Evolutionary conservation across 495 filamentous ascomycete genomes (phyloP).

Genomic region (Aspergillus heteromorphus): DNA sequence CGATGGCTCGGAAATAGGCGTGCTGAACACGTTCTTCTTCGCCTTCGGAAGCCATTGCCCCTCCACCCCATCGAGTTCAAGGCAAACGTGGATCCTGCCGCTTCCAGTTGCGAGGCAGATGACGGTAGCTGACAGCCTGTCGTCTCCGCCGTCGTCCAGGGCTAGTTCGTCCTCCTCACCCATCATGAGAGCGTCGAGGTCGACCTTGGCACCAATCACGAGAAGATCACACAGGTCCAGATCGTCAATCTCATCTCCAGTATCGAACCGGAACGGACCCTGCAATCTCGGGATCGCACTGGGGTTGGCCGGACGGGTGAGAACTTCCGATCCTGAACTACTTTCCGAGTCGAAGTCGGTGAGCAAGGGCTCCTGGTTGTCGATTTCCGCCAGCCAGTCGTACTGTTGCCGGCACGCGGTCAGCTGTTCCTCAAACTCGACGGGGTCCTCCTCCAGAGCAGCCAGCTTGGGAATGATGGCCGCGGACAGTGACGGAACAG

Average conservation of each 20-base stretch:
- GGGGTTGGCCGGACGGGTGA: constrained; percentile 62
- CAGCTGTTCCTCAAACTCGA: constrained; percentile 48
- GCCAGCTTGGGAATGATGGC: constrained; percentile 63
- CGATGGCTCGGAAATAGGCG: constrained; percentile 34
- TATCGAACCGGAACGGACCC: constrained; percentile 72
- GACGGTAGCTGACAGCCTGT: constrained; percentile 64
- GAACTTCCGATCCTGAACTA: constrained; percentile 59
- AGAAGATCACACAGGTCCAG: constrained; percentile 62
- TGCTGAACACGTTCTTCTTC: constrained; percentile 37
- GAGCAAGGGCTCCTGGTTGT: constrained; percentile 62
- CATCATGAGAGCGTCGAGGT: constrained; percentile 47
- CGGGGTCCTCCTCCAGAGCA: constrained; percentile 52
- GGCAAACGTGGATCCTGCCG: constrained; percentile 69
- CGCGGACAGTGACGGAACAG: constrained; percentile 71
- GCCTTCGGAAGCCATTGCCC: constrained; percentile 77
- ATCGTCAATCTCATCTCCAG: constrained; percentile 60
- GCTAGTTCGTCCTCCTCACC: constrained; percentile 48
- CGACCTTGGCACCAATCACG: constrained; percentile 48
- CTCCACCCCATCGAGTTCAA: constrained; percentile 75
- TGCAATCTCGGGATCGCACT: constrained; percentile 74
- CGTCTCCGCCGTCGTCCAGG: constrained; percentile 49
- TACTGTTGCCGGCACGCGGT: constrained; percentile 57
- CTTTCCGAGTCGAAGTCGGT: constrained; percentile 18
- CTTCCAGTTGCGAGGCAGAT: constrained; percentile 70
- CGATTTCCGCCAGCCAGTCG: constrained; percentile 77